These are phyloP conservation scores for Penicillium canescens DNA, from an alignment of 495 filamentous ascomycete species.

Conservation along the genomic window DNA sequence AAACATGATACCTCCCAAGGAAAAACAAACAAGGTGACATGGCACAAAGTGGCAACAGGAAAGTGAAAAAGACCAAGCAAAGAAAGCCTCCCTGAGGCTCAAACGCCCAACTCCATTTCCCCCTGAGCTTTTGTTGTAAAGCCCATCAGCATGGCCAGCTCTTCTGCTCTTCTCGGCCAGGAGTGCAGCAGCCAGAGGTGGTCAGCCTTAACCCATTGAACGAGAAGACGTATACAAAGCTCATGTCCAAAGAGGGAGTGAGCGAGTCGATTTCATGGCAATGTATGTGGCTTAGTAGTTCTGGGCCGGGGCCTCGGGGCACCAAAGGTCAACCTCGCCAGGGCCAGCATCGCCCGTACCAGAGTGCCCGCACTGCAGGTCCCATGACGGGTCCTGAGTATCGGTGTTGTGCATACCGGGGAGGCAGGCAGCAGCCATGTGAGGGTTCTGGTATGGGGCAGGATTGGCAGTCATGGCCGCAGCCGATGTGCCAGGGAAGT, in stretches of 20 bases:
- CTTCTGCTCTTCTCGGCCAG: slow-evolving; percentile 2
- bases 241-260: neutral
- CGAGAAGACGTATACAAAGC: neutral
- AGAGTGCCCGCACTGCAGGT: neutral
- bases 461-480: slow-evolving; percentile 8
- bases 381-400: slow-evolving; percentile 9
- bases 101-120: slow-evolving; percentile 4
- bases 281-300: neutral
- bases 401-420: slow-evolving; percentile 11
- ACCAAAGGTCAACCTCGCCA: slow-evolving; percentile 14
- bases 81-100: neutral
- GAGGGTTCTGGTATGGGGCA: neutral
- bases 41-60: neutral
- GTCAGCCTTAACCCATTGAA: slow-evolving; percentile 6
- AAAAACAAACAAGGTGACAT: neutral
- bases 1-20: neutral
- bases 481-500: slow-evolving; percentile 4
- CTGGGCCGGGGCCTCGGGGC: neutral
- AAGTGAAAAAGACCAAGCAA: neutral
- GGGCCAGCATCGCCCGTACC: neutral
- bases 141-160: slow-evolving; percentile 11
- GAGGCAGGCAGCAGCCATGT: neutral
- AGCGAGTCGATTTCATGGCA: neutral
- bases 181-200: neutral
- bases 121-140: slow-evolving; percentile 11